Conservation (phyloP, 169 alveolate genomes). For the Cryptosporidium tyzzeri region DNA sequence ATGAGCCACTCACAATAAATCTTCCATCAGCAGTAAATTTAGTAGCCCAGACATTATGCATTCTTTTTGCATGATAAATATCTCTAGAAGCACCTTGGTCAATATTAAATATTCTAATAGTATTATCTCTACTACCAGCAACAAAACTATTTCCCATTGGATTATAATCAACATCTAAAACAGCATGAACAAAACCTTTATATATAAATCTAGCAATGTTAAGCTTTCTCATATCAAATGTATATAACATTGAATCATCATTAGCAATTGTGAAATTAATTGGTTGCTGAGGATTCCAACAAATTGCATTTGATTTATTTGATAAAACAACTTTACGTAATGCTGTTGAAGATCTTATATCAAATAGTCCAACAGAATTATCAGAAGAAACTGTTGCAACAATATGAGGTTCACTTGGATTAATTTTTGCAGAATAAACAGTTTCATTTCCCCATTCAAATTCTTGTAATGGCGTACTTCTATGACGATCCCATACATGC, state of each 20-base stretch:
- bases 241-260: slow-evolving; percentile 97
- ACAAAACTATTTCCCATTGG: slow-evolving; percentile 98
- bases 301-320: slow-evolving; percentile 92
- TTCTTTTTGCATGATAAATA: slow-evolving; percentile 96
- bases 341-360: slow-evolving; percentile 92
- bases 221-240: slow-evolving; percentile 97
- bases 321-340: slow-evolving; percentile 88
- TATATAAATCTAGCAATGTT: slow-evolving; percentile 93
- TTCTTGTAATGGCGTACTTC: slow-evolving; percentile 87
- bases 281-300: slow-evolving; percentile 99
- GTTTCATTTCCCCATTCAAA: slow-evolving; percentile 91
- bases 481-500: slow-evolving; percentile 91
- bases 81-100: slow-evolving; percentile 94
- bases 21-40: slow-evolving; percentile 94
- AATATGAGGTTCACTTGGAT: slow-evolving; percentile 91
- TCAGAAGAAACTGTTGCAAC: slow-evolving; percentile 92
- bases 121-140: slow-evolving; percentile 96
- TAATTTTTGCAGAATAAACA: slow-evolving; percentile 90
- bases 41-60: slow-evolving; percentile 93
- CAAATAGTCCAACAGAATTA: slow-evolving; percentile 89
- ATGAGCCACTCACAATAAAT: slow-evolving; percentile 95
- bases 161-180: slow-evolving; percentile 93
- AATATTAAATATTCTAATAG: slow-evolving; percentile 93
- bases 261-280: slow-evolving; percentile 96
- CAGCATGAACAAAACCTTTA: slow-evolving; percentile 93